These are phyloP conservation scores for Hemisphaericaspora subhashii DNA, from an alignment of 1,139 yeast genomes.

Conservation along the genomic window DNA sequence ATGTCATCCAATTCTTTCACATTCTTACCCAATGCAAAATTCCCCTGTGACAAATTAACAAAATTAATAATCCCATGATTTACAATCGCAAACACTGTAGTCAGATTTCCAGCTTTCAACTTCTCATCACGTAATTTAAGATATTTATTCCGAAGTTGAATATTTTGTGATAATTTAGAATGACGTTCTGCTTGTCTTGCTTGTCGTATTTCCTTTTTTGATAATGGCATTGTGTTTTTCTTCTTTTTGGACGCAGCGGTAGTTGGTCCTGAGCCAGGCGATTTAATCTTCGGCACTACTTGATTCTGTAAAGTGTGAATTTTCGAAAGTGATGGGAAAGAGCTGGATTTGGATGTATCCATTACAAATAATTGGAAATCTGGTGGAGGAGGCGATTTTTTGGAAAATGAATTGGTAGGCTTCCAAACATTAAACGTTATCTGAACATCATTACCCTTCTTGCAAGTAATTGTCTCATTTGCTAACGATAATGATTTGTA, in stretches of 20 bases:
- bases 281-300: conserved; percentile 3
- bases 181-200: conserved; percentile 28
- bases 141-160: conserved; percentile 27
- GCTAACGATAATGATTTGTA: conserved; percentile 39
- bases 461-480: conserved; percentile 18
- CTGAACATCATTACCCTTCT: conserved; percentile 6
- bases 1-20: conserved; percentile 12
- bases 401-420: conserved; percentile 70
- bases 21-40: conserved; percentile 46
- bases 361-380: conserved; percentile 72
- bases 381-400: conserved; percentile 68
- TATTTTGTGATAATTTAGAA: conserved; percentile 24
- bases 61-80: conserved; percentile 76
- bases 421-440: conserved; percentile 77
- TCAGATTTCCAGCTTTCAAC: conserved; percentile 48
- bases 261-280: conserved; percentile 10
- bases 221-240: conserved; percentile 15
- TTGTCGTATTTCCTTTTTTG: conserved; percentile 22
- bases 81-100: conserved; percentile 61
- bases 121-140: conserved; percentile 27
- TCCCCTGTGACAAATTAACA: conserved; percentile 57
- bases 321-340: conserved; percentile 53
- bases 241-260: conserved; percentile 9
- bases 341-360: conserved; percentile 42
- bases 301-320: conserved; percentile 31